Conservation (phyloP, 192 early-diverging fungal genomes). For the Gonapodya sp. region DNA sequence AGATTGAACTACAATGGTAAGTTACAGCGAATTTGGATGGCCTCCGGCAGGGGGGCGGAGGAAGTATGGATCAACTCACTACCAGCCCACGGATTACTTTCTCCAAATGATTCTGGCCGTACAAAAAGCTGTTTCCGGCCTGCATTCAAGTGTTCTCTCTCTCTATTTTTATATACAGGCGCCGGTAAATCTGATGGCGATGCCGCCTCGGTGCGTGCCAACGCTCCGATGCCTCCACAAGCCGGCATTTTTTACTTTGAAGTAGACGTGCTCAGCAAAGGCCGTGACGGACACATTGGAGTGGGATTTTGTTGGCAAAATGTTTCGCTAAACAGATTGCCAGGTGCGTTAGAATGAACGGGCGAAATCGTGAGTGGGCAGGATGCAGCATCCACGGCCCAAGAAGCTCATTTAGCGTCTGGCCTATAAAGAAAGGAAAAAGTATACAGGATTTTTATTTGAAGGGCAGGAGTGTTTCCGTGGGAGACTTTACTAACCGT, state of each 20-base stretch:
- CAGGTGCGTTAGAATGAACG: conserved; percentile 44
- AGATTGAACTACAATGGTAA: conserved; percentile 46
- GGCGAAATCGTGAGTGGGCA: not conserved
- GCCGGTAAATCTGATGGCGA: conserved; percentile 63
- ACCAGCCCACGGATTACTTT: not conserved
- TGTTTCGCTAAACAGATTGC: conserved; percentile 55
- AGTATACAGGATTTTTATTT: no score
- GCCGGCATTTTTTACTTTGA: conserved; percentile 93
- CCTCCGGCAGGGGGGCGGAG: not conserved
- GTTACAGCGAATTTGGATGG: not conserved
- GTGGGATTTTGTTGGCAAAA: conserved; percentile 65
- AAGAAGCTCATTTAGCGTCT: not conserved
- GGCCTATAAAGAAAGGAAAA: not conserved
- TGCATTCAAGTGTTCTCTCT: not conserved
- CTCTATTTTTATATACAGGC: conserved; percentile 28
- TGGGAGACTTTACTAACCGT: no score
- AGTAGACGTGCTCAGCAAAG: conserved; percentile 71
- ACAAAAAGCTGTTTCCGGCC: not conserved
- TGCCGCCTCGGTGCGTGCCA: conserved; percentile 70
- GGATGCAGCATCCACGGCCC: not conserved
- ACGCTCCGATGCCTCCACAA: conserved; percentile 71
- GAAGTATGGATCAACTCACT: no score
- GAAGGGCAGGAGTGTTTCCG: no score
- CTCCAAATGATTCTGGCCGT: not conserved
- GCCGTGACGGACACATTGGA: conserved; percentile 80